A percentile compares a stretch with the other conserved stretches of the same genome.
Evolutionary conservation across 164 flowering plant genomes (phyloP).

Genomic region (Aristolochia californica): DNA sequence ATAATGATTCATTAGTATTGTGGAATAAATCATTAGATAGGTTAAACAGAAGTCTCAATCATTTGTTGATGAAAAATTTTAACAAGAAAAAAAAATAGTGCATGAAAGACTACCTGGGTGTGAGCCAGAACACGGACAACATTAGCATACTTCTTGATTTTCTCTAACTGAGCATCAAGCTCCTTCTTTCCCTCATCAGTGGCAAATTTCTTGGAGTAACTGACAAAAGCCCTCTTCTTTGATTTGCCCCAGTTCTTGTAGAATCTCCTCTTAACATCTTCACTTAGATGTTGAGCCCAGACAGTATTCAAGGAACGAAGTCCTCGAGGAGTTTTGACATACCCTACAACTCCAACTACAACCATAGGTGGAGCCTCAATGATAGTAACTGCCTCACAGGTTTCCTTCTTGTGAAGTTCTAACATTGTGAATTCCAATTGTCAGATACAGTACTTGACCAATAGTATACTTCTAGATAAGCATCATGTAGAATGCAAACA

Average conservation of each 20-base stretch:
- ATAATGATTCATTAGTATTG: too few relatives aligned
- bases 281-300: slow-evolving; percentile 73
- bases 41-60: too few relatives aligned
- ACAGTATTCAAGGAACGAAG: slow-evolving; percentile 46
- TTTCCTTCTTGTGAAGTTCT: slow-evolving; percentile 74
- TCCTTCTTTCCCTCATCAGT: slow-evolving; percentile 50
- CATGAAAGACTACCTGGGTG: slow-evolving; percentile 35
- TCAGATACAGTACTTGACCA: too few relatives aligned
- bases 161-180: slow-evolving; percentile 47
- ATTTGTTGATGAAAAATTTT: background rate
- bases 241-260: slow-evolving; percentile 65
- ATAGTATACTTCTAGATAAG: too few relatives aligned
- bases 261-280: slow-evolving; percentile 57
- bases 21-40: too few relatives aligned
- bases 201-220: slow-evolving; percentile 52
- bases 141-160: slow-evolving; percentile 33
- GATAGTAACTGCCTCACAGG: slow-evolving; percentile 63
- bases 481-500: too few relatives aligned
- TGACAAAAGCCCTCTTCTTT: slow-evolving; percentile 59
- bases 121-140: slow-evolving; percentile 67
- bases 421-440: too few relatives aligned
- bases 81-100: background rate
- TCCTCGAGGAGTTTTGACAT: slow-evolving; percentile 50
- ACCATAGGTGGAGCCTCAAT: slow-evolving; percentile 60
- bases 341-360: slow-evolving; percentile 58